phyloP scores from a whole-genome alignment of 495 filamentous ascomycete species.

The Evernia prunastri region DNA sequence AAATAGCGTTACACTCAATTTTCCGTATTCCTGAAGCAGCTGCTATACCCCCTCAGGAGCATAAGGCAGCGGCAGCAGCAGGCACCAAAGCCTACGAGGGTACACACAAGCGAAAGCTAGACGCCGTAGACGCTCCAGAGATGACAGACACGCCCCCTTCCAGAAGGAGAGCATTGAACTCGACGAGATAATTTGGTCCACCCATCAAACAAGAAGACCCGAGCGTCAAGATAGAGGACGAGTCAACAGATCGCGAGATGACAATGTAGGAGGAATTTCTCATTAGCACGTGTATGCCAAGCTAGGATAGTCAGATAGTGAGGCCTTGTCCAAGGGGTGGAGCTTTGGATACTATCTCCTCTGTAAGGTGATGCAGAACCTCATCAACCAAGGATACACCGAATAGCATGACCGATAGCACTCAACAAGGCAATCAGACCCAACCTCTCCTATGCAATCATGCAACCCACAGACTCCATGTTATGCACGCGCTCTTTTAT shows the following conservation, averaged over 20 bases:
- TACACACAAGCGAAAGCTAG: neutral
- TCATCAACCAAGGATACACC: neutral
- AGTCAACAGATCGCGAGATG: neutral
- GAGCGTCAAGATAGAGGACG: neutral
- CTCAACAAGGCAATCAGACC: neutral
- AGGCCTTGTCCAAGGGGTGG: neutral
- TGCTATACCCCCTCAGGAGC: neutral
- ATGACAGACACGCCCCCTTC: neutral
- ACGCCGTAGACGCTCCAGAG: neutral
- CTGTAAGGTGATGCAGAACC: neutral
- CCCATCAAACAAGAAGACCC: neutral
- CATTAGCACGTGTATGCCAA: neutral
- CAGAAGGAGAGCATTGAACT: neutral
- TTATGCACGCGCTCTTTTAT: neutral
- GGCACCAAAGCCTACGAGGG: neutral
- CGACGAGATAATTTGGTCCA: neutral
- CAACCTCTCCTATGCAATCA: neutral
- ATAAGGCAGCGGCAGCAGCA: neutral
- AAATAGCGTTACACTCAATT: neutral
- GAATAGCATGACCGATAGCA: neutral
- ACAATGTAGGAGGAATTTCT: neutral
- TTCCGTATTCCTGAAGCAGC: neutral
- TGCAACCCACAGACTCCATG: neutral
- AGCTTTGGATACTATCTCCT: neutral
- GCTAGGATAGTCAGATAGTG: neutral